Evolutionary conservation across 2,329 filamentous ascomycete species (phyloP).

Genomic region (Ceratocystis destructans): DNA sequence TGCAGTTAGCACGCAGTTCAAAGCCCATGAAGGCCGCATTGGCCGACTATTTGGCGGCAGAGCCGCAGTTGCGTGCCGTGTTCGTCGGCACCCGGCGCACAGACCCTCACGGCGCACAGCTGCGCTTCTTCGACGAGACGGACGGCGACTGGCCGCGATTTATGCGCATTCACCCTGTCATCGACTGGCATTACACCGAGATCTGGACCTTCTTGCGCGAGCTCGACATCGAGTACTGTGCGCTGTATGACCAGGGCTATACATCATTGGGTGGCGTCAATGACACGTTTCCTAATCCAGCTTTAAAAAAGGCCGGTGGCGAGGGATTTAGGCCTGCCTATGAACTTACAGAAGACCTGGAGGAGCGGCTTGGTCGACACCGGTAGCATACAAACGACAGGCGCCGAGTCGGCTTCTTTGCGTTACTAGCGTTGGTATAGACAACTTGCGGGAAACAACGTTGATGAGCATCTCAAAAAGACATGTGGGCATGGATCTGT

Average conservation of each 20-base stretch:
- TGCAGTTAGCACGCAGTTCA: conserved; percentile 67
- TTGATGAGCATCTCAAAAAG: conserved; percentile 5
- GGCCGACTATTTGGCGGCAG: conserved; percentile 72
- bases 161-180: conserved; percentile 86
- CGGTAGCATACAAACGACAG: neutral
- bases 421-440: neutral
- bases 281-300: conserved; percentile 83
- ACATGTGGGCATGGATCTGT: neutral
- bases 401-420: too few relatives aligned
- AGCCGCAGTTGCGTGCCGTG: conserved; percentile 52
- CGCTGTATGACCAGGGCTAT: conserved; percentile 74
- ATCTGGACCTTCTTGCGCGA: conserved; percentile 83
- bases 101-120: conserved; percentile 69
- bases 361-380: conserved; percentile 65
- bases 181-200: conserved; percentile 94
- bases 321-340: conserved; percentile 55
- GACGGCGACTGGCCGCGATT: conserved; percentile 84
- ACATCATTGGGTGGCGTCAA: conserved; percentile 82
- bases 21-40: conserved; percentile 91
- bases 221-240: conserved; percentile 69
- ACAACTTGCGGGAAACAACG: neutral
- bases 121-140: conserved; percentile 76
- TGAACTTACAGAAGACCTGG: conserved; percentile 58
- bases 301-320: conserved; percentile 33
- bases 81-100: conserved; percentile 82